phyloP scores from a whole-genome alignment of 345 rosid species.

The Tarenaya hassleriana region DNA sequence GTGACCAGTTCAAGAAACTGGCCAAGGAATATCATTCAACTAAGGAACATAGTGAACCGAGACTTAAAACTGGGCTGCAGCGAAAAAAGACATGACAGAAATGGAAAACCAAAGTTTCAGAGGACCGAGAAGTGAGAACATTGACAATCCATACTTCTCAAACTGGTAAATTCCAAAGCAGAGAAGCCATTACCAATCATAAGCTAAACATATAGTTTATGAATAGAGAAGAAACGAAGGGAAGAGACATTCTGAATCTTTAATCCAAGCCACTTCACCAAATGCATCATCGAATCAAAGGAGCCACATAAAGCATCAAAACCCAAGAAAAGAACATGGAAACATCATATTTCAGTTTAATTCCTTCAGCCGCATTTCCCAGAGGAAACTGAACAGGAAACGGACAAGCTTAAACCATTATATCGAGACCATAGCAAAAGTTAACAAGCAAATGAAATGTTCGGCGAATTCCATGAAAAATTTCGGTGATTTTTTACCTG shows the following conservation, averaged over 20 bases:
- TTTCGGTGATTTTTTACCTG: constrained; percentile 19
- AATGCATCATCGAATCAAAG: background rate
- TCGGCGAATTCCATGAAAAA: too few species aligned
- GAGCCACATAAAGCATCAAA: background rate
- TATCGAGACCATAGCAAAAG: too few species aligned
- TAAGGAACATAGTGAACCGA: background rate
- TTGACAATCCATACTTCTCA: background rate
- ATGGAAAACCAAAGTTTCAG: background rate
- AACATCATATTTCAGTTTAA: background rate
- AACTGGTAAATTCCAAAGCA: too few species aligned
- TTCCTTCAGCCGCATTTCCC: constrained; percentile 5
- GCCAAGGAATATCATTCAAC: background rate
- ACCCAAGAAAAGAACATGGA: constrained; percentile 4
- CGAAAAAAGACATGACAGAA: background rate
- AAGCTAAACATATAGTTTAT: too few species aligned
- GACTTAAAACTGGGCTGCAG: background rate
- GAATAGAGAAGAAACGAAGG: too few species aligned
- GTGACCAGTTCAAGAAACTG: background rate
- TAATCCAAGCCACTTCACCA: background rate
- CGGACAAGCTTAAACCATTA: too few species aligned
- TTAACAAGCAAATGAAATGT: too few species aligned
- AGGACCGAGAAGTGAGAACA: background rate
- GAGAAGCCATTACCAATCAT: too few species aligned
- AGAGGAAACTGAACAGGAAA: too few species aligned
- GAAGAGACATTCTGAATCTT: background rate